Evolutionary conservation across 2,329 filamentous ascomycete genomes (phyloP).

Genomic region (Fusarium protoensiforme): DNA sequence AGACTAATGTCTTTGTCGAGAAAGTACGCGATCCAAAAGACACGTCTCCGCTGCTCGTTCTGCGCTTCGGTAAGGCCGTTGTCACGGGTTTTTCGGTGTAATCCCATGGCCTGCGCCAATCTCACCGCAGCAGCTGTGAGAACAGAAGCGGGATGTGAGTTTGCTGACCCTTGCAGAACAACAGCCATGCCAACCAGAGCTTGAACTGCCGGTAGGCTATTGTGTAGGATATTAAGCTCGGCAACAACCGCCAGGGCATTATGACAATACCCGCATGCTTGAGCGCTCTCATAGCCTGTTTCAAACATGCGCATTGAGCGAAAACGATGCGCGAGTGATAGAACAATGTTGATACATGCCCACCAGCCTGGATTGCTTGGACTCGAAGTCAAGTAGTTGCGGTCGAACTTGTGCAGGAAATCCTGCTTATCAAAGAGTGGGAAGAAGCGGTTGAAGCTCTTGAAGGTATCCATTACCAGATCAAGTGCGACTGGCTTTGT

Average conservation of each 20-base stretch:
- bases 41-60: slow-evolving; percentile 29
- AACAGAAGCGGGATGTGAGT: slow-evolving; percentile 32
- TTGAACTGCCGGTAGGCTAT: slow-evolving; percentile 35
- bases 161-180: slow-evolving; percentile 39
- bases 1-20: slow-evolving; percentile 43
- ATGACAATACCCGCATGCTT: slow-evolving; percentile 27
- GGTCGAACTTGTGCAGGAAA: slow-evolving; percentile 24
- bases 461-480: slow-evolving; percentile 25
- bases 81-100: slow-evolving; percentile 27
- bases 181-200: slow-evolving; percentile 39
- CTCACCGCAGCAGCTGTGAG: slow-evolving; percentile 35
- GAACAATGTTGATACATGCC: slow-evolving; percentile 40
- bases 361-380: slow-evolving; percentile 33
- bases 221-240: slow-evolving; percentile 25
- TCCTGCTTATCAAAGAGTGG: slow-evolving; percentile 35
- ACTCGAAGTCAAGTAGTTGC: slow-evolving; percentile 15
- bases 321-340: slow-evolving; percentile 35
- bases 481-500: slow-evolving; percentile 19
- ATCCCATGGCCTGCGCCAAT: slow-evolving; percentile 35
- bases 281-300: slow-evolving; percentile 17
- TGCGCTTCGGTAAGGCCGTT: slow-evolving; percentile 13
- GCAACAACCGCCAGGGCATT: slow-evolving; percentile 36
- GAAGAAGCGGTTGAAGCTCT: slow-evolving; percentile 23
- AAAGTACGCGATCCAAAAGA: slow-evolving; percentile 40
- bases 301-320: slow-evolving; percentile 34